Base-by-base conservation (phyloP, 805 yeast genomes). In the Diddensiella santjacobensis region DNA sequence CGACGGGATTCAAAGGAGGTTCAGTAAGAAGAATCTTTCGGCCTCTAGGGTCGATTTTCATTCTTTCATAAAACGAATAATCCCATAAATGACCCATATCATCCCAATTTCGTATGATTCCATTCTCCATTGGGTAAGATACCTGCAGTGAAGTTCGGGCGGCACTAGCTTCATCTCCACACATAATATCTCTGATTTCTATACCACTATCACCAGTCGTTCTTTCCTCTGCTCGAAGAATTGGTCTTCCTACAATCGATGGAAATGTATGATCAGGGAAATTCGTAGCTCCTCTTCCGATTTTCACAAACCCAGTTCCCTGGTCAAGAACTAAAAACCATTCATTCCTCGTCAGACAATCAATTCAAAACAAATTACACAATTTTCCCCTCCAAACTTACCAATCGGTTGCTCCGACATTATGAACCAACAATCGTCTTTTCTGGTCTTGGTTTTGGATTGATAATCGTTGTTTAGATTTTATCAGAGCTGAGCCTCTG, bases 1-100 rank as follows among this genome's bases (percentile, higher is more conserved):
- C 83, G 61, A 87, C 68, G 24, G 97, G 99, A 66, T 93, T 93
- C 93, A 93, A 84, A 53, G 99, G 99, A 17, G 99, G 98, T 72
- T 93, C 99, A 1, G 99, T 93, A 53, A 93, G 73, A 58, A 93
- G 74, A 40, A 93, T 80, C 67, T 91, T 91, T 58, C 80, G 78
- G 42, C 90, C 95, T n/a, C 63, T 47, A 26, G 79, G 71, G 64
- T 86, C 84, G 48, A 86, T 73, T 64, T 87, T 78, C 87, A 93
- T 83, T 62, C 86, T 80, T 59, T 91, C 95, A 71, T 84, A 86
- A 67, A 93, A 91, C 18, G 98, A 91, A 67, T 91, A 93, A 70
- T 93, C 96, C 99, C 99, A 93, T 52, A 93, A 74, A 60, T 90
- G 90, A 61, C 88, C 96, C 98, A 93, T 93, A 66, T 93, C 99